A percentile compares a stretch with the other conserved stretches of the same genome.
phyloP scores from a whole-genome alignment of 2,329 filamentous ascomycete genomes.

The Xylogone sp. region DNA sequence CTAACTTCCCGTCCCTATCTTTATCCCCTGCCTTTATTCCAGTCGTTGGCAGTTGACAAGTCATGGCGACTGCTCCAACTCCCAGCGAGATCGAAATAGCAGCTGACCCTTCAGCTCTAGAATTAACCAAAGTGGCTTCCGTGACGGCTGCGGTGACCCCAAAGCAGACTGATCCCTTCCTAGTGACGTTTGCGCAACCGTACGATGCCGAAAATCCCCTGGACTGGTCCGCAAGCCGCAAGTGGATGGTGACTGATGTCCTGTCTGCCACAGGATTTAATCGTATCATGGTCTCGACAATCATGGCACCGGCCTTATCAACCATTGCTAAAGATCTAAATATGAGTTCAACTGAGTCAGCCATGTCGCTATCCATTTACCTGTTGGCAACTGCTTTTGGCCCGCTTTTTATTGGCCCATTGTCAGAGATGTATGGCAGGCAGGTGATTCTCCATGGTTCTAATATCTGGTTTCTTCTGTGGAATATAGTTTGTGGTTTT shows the following conservation, averaged over 20 bases:
- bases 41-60: not conserved
- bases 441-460: slow-evolving; percentile 55
- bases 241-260: slow-evolving; percentile 45
- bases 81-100: not conserved
- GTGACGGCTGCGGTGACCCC: not conserved
- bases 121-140: not conserved
- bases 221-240: slow-evolving; percentile 17
- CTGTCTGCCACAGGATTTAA: slow-evolving; percentile 47
- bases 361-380: slow-evolving; percentile 40
- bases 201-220: slow-evolving; percentile 4
- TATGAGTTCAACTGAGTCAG: slow-evolving; percentile 44
- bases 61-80: not conserved
- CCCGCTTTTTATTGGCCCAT: slow-evolving; percentile 56
- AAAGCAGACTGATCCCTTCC: slow-evolving; percentile 7
- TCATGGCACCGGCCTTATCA: slow-evolving; percentile 47
- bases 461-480: slow-evolving; percentile 51
- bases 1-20: not conserved
- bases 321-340: slow-evolving; percentile 49
- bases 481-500: slow-evolving; percentile 51
- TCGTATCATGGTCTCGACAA: slow-evolving; percentile 47
- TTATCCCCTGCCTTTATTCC: not conserved
- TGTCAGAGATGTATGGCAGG: slow-evolving; percentile 58
- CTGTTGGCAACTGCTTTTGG: slow-evolving; percentile 44
- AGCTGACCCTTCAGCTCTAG: not conserved
- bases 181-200: slow-evolving; percentile 12